phyloP scores from a whole-genome alignment of 139 green algal species.

The Edaphochlamys debaryana region DNA sequence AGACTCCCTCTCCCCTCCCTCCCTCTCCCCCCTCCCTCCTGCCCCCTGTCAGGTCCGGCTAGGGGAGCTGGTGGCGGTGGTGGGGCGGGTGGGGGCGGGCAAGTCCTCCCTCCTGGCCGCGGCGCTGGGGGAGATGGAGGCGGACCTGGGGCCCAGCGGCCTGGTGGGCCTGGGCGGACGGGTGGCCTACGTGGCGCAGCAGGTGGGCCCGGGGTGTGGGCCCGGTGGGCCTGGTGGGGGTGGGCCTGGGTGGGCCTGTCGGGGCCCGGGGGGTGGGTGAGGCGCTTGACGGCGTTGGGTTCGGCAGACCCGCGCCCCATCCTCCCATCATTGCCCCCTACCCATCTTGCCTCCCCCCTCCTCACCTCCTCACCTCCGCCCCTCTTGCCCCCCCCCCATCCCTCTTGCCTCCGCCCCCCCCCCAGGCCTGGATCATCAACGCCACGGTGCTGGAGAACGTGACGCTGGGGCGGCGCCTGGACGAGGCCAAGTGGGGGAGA shows the following conservation, averaged over 20 bases:
- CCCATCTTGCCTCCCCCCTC: no score
- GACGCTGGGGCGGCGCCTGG: constrained; percentile 51
- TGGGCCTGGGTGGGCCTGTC: no score
- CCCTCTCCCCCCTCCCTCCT: no score
- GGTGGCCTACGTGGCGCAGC: constrained; percentile 72
- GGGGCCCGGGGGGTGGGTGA: background rate
- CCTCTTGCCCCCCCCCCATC: no score
- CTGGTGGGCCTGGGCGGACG: constrained; percentile 47
- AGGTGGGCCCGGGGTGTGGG: constrained; percentile 22
- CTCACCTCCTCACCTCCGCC: no score
- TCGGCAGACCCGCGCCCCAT: no score
- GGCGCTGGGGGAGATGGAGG: constrained; percentile 70
- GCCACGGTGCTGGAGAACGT: constrained; percentile 73
- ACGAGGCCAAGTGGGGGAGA: constrained; percentile 32
- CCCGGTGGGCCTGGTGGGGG: background rate
- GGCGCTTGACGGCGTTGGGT: no score
- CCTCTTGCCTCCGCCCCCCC: no score
- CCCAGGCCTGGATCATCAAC: constrained; percentile 76
- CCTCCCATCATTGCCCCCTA: no score
- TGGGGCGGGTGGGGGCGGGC: constrained; percentile 74
- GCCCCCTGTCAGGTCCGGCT: constrained; percentile 36
- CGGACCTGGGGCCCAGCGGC: constrained; percentile 23
- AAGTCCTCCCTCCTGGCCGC: constrained; percentile 69
- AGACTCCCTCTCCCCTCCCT: no score
- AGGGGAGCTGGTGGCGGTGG: constrained; percentile 78